Evolutionary conservation across 2,329 filamentous ascomycete genomes (phyloP), one percentile per base, ranked within the genome.

Genomic region (Pestalotiopsis sp.): DNA sequence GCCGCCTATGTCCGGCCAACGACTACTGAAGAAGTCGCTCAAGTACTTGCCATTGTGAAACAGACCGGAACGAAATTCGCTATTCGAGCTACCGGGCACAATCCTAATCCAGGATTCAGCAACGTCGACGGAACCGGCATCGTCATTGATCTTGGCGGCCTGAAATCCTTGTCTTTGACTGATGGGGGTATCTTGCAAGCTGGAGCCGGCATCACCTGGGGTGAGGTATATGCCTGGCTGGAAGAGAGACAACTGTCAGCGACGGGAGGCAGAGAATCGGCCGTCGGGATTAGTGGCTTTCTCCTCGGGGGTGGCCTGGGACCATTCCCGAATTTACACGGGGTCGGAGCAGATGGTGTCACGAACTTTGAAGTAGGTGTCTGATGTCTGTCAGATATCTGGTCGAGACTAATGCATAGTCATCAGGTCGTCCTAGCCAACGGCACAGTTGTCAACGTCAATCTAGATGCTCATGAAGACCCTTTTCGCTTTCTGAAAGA

Each of bases 261-360:
- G 1, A 69, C 69, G 7, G 72, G 73, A n/a, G 72, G 66, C 2
- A 70, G 73, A 1, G 65, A 74, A 2, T 10, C 17, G 0, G 58
- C 66, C 24, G 70, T 75, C 52, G 70, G 70, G 2, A 57, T 74
- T 3, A 59, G 60, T 9, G 73, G 72, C 0, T 73, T 68, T 24
- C 56, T 70, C 11, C 67, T 72, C 3, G 73, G 70, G 58, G 70
- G 72, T 71, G 72, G 72, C 1, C 55, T 70, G 26, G 62, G 70
- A 7, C 65, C 70, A 0, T 72, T 74, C 17, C 69, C 71, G 3
- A 71, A 66, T 30, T 67, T 73, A 5, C 60, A 71, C 30, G 71
- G 73, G 1, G 30, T 69, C 10, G 68, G 59, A 3, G 71, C 59
- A 17, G 72, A 75, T 30, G 64, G 59, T 2, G 66, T 73, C 2